Evolutionary conservation across 1,284 basidiomycete genomes (phyloP).

Genomic region (Boletellus deceptivus): DNA sequence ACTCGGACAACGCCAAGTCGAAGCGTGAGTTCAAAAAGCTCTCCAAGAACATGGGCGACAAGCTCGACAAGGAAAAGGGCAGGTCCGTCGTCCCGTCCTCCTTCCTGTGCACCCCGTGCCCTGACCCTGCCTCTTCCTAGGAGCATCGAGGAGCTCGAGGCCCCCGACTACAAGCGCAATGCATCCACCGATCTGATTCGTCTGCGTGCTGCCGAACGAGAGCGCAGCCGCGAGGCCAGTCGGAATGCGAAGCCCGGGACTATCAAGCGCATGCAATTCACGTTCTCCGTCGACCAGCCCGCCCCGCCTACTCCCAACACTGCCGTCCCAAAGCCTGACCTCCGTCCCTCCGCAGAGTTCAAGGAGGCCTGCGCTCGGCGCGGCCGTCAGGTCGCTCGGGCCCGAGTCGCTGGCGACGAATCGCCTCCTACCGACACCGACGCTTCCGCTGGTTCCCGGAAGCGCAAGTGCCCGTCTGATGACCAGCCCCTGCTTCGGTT

Average conservation of each 20-base stretch:
- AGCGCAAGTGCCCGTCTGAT: slow-evolving; percentile 34
- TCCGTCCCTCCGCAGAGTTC: slow-evolving; percentile 66
- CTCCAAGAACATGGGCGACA: slow-evolving; percentile 81
- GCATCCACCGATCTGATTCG: slow-evolving; percentile 72
- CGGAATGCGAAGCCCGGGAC: slow-evolving; percentile 60
- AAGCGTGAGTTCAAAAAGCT: slow-evolving; percentile 86
- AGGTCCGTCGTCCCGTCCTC: slow-evolving; percentile 48
- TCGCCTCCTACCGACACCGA: slow-evolving; percentile 15
- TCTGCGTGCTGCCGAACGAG: slow-evolving; percentile 74
- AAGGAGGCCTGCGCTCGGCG: slow-evolving; percentile 46
- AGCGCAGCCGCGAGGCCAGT: slow-evolving; percentile 72
- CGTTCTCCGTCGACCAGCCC: slow-evolving; percentile 75
- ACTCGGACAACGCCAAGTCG: slow-evolving; percentile 79
- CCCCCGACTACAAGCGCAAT: slow-evolving; percentile 73
- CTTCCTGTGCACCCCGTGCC: slow-evolving; percentile 30
- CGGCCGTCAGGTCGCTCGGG: slow-evolving; percentile 38
- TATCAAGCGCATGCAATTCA: slow-evolving; percentile 83
- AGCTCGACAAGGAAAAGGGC: slow-evolving; percentile 84
- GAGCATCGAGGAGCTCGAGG: slow-evolving; percentile 76
- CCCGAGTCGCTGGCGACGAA: slow-evolving; percentile 34
- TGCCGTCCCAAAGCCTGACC: slow-evolving; percentile 58
- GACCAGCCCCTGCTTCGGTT: slow-evolving; percentile 48
- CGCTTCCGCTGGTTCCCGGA: slow-evolving; percentile 38
- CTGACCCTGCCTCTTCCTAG: slow-evolving; percentile 39
- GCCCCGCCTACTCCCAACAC: slow-evolving; percentile 43